phyloP scores from a whole-genome alignment of 2,329 filamentous ascomycete species.

The Epichloe sibirici region DNA sequence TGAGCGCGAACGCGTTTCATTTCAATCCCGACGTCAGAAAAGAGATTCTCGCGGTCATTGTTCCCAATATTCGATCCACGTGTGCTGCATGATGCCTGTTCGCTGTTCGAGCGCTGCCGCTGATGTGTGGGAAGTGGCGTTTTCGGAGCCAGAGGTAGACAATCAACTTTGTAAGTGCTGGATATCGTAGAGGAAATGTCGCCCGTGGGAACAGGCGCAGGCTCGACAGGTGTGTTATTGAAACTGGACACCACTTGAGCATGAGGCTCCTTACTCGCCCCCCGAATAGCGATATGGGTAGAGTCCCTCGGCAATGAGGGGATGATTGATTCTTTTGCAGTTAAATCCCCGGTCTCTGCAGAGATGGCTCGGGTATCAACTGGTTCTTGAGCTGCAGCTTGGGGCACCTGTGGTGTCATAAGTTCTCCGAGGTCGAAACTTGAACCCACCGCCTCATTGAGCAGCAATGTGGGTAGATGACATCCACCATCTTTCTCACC shows the following conservation, averaged over 20 bases:
- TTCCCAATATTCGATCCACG: neutral
- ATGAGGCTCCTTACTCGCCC: neutral
- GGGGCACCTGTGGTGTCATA: neutral
- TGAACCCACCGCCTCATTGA: conserved; percentile 7
- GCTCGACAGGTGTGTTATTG: neutral
- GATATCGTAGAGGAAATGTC: neutral
- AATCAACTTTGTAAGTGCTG: neutral
- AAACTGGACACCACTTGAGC: neutral
- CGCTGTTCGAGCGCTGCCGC: conserved; percentile 4
- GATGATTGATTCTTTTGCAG: neutral
- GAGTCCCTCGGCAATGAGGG: neutral
- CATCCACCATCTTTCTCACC: neutral
- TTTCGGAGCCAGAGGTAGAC: neutral
- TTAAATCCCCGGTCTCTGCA: neutral
- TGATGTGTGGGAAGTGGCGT: neutral
- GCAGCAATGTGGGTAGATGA: conserved; percentile 6
- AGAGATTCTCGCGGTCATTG: neutral
- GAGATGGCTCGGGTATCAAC: neutral
- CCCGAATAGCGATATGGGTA: neutral
- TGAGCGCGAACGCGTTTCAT: conserved; percentile 2
- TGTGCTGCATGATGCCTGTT: neutral
- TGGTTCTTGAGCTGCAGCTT: neutral
- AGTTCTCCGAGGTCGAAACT: conserved; percentile 1
- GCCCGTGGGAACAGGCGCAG: neutral
- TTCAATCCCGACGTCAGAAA: neutral